Percentiles rank a stretch among this genome's conserved stretches.
phyloP scores from a whole-genome alignment of 2,329 filamentous ascomycete species.

The Fusarium temperatum region DNA sequence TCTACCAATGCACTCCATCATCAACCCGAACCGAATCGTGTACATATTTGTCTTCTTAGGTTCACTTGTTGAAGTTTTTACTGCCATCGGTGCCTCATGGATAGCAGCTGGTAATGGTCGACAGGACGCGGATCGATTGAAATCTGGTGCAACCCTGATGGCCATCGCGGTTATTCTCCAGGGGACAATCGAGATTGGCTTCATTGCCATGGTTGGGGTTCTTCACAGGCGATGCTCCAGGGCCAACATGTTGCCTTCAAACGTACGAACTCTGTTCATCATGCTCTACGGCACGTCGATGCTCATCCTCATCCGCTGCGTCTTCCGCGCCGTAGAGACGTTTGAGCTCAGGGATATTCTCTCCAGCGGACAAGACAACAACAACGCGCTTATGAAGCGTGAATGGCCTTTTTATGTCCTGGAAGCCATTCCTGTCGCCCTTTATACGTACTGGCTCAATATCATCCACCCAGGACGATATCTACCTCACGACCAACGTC shows the following conservation, averaged over 20 bases:
- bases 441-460: constrained; percentile 56
- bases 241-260: constrained; percentile 35
- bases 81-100: constrained; percentile 38
- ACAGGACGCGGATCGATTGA: constrained; percentile 64
- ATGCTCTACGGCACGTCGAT: constrained; percentile 42
- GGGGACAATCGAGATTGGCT: constrained; percentile 32
- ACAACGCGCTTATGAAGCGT: constrained; percentile 48
- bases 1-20: constrained; percentile 38
- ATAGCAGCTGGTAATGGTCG: constrained; percentile 36
- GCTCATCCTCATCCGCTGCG: constrained; percentile 37
- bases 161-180: constrained; percentile 58
- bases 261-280: constrained; percentile 37
- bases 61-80: constrained; percentile 35
- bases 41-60: constrained; percentile 42
- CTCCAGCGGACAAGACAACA: constrained; percentile 13
- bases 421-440: constrained; percentile 54
- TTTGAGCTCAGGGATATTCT: constrained; percentile 34
- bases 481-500: constrained; percentile 49
- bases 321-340: constrained; percentile 39
- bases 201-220: constrained; percentile 33
- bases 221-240: constrained; percentile 30
- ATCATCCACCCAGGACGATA: constrained; percentile 53
- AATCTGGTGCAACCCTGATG: constrained; percentile 64
- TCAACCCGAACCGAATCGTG: constrained; percentile 41
- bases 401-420: constrained; percentile 60